Evolutionary conservation across 2,329 filamentous ascomycete genomes (phyloP).

Genomic region (Scytalidium sp.): DNA sequence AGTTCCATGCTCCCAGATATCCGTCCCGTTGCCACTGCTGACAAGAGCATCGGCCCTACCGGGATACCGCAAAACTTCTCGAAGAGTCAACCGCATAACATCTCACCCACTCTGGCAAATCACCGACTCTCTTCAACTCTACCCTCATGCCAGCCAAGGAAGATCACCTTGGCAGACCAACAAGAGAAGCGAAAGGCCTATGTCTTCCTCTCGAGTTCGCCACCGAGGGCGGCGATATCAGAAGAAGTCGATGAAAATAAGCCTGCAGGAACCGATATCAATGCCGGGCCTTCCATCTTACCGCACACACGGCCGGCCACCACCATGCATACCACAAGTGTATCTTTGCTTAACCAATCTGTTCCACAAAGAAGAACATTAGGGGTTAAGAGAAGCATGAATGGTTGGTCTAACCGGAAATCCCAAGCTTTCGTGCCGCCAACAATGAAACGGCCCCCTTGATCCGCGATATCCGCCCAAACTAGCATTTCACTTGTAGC

Average conservation of each 20-base stretch:
- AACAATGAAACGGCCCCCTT: constrained; percentile 15
- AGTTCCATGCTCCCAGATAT: background rate
- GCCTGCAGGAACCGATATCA: constrained; percentile 4
- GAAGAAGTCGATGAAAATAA: constrained; percentile 7
- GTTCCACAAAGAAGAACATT: constrained; percentile 39
- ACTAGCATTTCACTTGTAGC: background rate
- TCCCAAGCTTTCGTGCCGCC: constrained; percentile 23
- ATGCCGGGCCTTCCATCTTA: constrained; percentile 16
- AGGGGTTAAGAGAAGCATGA: constrained; percentile 46
- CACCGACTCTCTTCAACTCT: constrained; percentile 17
- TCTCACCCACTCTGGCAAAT: constrained; percentile 15
- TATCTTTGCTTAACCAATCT: constrained; percentile 12
- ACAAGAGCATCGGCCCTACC: background rate
- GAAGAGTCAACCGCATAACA: constrained; percentile 5
- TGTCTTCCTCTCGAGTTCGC: constrained; percentile 28
- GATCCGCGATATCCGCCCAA: background rate
- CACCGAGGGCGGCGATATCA: constrained; percentile 12
- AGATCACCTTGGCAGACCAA: constrained; percentile 6
- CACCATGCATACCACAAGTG: constrained; percentile 21
- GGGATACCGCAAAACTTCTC: background rate
- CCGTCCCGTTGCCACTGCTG: background rate
- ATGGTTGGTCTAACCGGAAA: constrained; percentile 39
- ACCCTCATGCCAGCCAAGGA: constrained; percentile 17
- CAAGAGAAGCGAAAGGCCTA: constrained; percentile 17
- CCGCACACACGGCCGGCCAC: constrained; percentile 19